phyloP scores from a whole-genome alignment of 768 basidiomycete genomes.

The Boletus tomentosulus region DNA sequence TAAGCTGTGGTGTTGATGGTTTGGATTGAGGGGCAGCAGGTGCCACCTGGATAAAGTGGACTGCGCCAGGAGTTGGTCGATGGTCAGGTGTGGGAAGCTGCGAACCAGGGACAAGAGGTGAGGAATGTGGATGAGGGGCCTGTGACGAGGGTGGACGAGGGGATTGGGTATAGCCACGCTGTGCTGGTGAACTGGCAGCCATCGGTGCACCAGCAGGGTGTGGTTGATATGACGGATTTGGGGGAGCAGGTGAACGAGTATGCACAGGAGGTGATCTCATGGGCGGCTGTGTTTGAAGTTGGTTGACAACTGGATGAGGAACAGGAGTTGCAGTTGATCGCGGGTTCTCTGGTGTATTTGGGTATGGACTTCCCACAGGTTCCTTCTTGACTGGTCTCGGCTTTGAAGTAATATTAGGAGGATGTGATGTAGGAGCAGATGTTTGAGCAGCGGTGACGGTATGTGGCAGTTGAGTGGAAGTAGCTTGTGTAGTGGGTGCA shows the following conservation, averaged over 20 bases:
- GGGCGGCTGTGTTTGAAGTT: conserved; percentile 28
- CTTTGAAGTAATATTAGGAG: conserved; percentile 20
- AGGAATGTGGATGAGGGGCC: conserved; percentile 26
- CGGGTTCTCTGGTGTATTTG: conserved; percentile 27
- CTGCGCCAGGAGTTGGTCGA: conserved; percentile 18
- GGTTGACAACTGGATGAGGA: conserved; percentile 31
- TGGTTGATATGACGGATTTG: conserved; percentile 21
- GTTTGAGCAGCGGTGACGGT: conserved; percentile 25
- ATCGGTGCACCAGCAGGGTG: conserved; percentile 17
- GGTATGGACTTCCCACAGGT: conserved; percentile 22
- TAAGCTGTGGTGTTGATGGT: conserved; percentile 29
- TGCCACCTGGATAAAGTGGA: conserved; percentile 27
- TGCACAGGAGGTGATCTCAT: conserved; percentile 30
- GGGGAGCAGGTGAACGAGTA: conserved; percentile 24
- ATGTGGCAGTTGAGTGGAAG: conserved; percentile 34
- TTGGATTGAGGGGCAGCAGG: conserved; percentile 23
- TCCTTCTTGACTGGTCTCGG: conserved; percentile 28
- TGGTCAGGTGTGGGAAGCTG: conserved; percentile 25
- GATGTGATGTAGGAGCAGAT: conserved; percentile 29
- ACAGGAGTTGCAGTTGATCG: conserved; percentile 30
- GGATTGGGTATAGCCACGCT: conserved; percentile 33
- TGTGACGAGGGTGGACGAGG: conserved; percentile 33
- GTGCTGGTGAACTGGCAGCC: conserved; percentile 27
- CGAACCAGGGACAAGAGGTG: conserved; percentile 27
- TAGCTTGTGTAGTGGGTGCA: conserved; percentile 28